Base-by-base conservation (phyloP, 148 eudicot genomes). In the Limonium bicolor region DNA sequence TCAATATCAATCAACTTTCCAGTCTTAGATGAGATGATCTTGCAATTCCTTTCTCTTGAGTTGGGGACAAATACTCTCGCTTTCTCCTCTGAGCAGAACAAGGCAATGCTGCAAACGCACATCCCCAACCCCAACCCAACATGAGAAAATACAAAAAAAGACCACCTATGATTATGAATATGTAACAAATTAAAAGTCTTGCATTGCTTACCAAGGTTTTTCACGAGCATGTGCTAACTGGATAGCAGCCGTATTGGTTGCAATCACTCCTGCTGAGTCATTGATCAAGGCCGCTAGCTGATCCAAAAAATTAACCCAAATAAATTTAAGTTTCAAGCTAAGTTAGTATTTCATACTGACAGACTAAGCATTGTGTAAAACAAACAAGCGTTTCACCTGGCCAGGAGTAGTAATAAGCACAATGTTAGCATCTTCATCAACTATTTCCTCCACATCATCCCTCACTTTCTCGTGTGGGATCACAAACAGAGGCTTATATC, bases 381-480 rank as follows among this genome's bases (percentile, higher is more conserved):
- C 17, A 43, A 40, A 29, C 11, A 46, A 8, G 6, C 16, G 7
- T 10, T 55, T 33, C 55, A 82, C 96, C 83, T 87, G 94, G 19
- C 80, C 90, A 13, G 96, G 96, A 36, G 96, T 87, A 5, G 90
- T 76, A 44, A 87, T 82, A 34, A 82, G 74, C 51, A 87, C 82
- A 25, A 87, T 76, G 59, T 71, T 71, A 22, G 94, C 56, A 45
- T 87, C 78, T 11, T 73, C 74, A 26, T 75, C 88, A 20, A 76
- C 65, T 13, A 69, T 53, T 11, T 82, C 94, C 63, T 87, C 82
- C 20, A 87, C 78, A 41, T 79, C 73, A 53, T 87, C 96, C 61
- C 96, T 64, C 53, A 64, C 65, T 63, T 82, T 87, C 77, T 87
- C 96, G 46, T 82, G 96, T 45, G 96, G 96, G 46, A 87, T 87